Percentiles rank a stretch among this genome's conserved stretches.
phyloP scores from a whole-genome alignment of 176 grass and related monocot genomes.

The Avena eriantha region DNA sequence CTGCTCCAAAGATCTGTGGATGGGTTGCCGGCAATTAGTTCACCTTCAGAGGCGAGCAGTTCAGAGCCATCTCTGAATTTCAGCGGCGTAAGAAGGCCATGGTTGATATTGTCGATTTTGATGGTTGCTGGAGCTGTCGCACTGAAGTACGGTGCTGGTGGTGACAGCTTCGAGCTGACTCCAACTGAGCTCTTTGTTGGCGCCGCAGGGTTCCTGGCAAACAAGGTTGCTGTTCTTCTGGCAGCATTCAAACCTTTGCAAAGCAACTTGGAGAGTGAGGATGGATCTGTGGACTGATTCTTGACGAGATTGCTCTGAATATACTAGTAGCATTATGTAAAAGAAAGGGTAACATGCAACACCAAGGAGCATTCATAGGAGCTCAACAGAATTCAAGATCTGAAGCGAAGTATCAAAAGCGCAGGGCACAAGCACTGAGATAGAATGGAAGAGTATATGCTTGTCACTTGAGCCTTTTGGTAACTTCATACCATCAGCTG shows the following conservation, averaged over 20 bases:
- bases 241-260: constrained; percentile 84
- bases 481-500: background rate
- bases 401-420: background rate
- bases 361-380: constrained; percentile 1
- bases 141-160: constrained; percentile 64
- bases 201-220: constrained; percentile 65
- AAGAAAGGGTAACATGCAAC: background rate
- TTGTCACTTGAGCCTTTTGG: background rate
- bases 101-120: constrained; percentile 67
- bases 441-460: background rate
- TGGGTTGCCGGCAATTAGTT: constrained; percentile 53
- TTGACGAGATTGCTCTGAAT: background rate
- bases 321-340: background rate
- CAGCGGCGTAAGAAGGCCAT: constrained; percentile 62
- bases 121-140: constrained; percentile 50
- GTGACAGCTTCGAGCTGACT: constrained; percentile 53
- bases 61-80: constrained; percentile 38
- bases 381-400: constrained; percentile 1
- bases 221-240: constrained; percentile 72
- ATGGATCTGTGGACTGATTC: constrained; percentile 21
- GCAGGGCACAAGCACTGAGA: background rate
- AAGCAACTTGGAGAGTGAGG: constrained; percentile 55
- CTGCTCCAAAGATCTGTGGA: constrained; percentile 83
- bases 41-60: constrained; percentile 41
- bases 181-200: constrained; percentile 67